Conservation (phyloP, 176 grass and related monocot species). For the maize (Zea mays) region Zm-B73-REFERENCE-NAM-5.0 NC_050105.1:145029501-145030000, state of each 20-base stretch:
- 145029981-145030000: not conserved
- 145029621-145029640: not conserved
- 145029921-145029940: constrained; percentile 28
- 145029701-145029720: constrained; percentile 76
- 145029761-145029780: constrained; percentile 79
- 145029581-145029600: constrained; percentile 58
- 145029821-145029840: constrained; percentile 84
- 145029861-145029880: constrained; percentile 71
- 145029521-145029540: constrained; percentile 86
- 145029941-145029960: constrained; percentile 18
- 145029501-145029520: constrained; percentile 81
- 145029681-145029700: constrained; percentile 91
- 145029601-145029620: constrained; percentile 25
- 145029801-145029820: constrained; percentile 69
- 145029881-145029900: constrained; percentile 71
- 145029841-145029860: constrained; percentile 75
- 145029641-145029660: not conserved
- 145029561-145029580: constrained; percentile 88
- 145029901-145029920: constrained; percentile 54
- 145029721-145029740: constrained; percentile 78
- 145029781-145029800: constrained; percentile 98
- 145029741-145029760: constrained; percentile 83
- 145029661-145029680: constrained; percentile 48
- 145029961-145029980: not conserved
- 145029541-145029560: constrained; percentile 83